Evolutionary conservation across 1,284 basidiomycete genomes (phyloP).

Genomic region (Anthracocystis walkeri): DNA sequence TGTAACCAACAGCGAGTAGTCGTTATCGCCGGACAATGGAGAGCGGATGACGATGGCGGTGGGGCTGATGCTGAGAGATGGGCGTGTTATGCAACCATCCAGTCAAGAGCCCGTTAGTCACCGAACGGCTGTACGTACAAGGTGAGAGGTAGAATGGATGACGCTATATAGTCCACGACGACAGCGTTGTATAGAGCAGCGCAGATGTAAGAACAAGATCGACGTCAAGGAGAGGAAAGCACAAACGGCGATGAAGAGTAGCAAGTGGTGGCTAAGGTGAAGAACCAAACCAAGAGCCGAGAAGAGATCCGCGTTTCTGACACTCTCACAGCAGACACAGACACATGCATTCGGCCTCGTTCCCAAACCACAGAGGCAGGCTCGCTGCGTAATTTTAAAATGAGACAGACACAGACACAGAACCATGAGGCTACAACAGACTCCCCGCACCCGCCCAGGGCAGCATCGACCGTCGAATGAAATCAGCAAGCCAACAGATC

Average conservation of each 20-base stretch:
- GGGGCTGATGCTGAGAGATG: not conserved
- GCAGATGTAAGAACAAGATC: not conserved
- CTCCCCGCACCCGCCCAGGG: too few species aligned
- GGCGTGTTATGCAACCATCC: not conserved
- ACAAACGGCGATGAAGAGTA: not conserved
- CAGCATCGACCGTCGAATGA: conserved; percentile 9
- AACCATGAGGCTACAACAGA: not conserved
- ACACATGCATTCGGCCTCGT: not conserved
- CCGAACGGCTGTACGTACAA: not conserved
- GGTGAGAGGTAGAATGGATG: not conserved
- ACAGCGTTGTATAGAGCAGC: not conserved
- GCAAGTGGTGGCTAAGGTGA: conserved; percentile 6
- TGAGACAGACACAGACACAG: conserved; percentile 1
- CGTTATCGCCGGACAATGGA: not conserved
- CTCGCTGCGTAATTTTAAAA: conserved; percentile 5
- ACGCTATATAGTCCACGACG: not conserved
- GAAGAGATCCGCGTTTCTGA: not conserved
- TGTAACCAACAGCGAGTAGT: too few species aligned
- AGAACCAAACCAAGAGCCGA: not conserved
- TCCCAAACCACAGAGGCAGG: not conserved
- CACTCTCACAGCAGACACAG: not conserved
- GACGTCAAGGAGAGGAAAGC: not conserved
- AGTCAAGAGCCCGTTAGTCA: not conserved
- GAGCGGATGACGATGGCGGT: not conserved
- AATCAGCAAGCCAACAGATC: too few species aligned